Evolutionary conservation across 169 alveolate species (phyloP).

Genomic region (Plasmodium falciparum): DNA sequence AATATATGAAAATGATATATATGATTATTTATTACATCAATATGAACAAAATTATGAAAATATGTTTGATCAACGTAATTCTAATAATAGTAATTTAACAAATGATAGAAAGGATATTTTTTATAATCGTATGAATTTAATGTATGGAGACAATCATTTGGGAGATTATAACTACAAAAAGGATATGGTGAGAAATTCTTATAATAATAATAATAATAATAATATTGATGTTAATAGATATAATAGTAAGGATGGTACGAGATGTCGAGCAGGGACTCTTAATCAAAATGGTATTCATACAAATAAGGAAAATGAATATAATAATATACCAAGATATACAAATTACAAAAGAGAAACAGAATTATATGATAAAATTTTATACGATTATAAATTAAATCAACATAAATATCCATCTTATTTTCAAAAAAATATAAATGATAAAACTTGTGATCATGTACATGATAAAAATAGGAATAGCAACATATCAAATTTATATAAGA

Average conservation of each 20-base stretch:
- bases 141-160: too few relatives aligned
- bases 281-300: background rate
- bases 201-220: background rate
- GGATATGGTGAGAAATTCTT: background rate
- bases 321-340: background rate
- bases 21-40: conserved; percentile 54
- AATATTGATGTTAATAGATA: background rate
- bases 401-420: too few relatives aligned
- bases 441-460: too few relatives aligned
- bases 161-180: background rate
- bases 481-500: background rate
- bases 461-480: conserved; percentile 3
- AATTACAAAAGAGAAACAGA: background rate
- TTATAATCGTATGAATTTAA: background rate
- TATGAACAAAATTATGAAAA: conserved; percentile 40
- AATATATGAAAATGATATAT: conserved; percentile 57
- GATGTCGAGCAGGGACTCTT: background rate
- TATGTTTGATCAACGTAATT: conserved; percentile 5
- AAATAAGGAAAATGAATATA: background rate
- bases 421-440: too few relatives aligned
- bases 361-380: background rate
- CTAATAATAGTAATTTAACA: background rate
- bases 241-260: background rate
- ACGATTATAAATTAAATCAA: background rate
- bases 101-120: conserved; percentile 24